phyloP scores from a whole-genome alignment of 768 basidiomycete genomes.

The Mycena albidolilacea region DNA sequence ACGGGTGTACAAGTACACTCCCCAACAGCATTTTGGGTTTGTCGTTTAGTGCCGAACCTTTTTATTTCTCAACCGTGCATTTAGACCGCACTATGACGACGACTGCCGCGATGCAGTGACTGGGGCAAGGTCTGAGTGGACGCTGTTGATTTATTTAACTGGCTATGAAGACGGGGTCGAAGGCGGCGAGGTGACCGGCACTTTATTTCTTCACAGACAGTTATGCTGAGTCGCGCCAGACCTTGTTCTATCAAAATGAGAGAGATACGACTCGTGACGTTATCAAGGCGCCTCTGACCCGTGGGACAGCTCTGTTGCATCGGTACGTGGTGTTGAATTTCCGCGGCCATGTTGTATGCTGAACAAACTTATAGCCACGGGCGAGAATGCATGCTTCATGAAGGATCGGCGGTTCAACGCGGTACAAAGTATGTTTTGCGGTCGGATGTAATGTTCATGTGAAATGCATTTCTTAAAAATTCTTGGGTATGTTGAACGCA shows the following conservation, averaged over 20 bases:
- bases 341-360: background rate
- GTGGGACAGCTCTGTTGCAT: slow-evolving; percentile 78
- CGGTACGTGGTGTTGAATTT: slow-evolving; percentile 54
- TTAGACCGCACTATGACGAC: slow-evolving; percentile 81
- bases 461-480: slow-evolving; percentile 20
- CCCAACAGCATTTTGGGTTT: slow-evolving; percentile 76
- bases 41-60: slow-evolving; percentile 25
- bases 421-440: slow-evolving; percentile 83
- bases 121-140: slow-evolving; percentile 83
- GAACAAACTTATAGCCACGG: slow-evolving; percentile 67
- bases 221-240: slow-evolving; percentile 55
- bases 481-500: background rate
- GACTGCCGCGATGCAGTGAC: slow-evolving; percentile 72
- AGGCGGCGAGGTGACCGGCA: slow-evolving; percentile 71
- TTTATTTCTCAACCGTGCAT: background rate
- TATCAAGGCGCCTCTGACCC: slow-evolving; percentile 67
- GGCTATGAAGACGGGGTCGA: slow-evolving; percentile 81
- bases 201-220: background rate
- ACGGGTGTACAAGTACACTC: slow-evolving; percentile 77
- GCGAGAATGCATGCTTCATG: slow-evolving; percentile 79
- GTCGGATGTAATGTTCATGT: slow-evolving; percentile 79
- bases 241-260: slow-evolving; percentile 76
- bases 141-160: slow-evolving; percentile 79
- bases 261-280: slow-evolving; percentile 63
- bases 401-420: slow-evolving; percentile 73